A percentile compares a stretch with the other conserved stretches of the same genome.
Conservation (phyloP, 768 basidiomycete genomes). For the Naganishia randhawae region DNA sequence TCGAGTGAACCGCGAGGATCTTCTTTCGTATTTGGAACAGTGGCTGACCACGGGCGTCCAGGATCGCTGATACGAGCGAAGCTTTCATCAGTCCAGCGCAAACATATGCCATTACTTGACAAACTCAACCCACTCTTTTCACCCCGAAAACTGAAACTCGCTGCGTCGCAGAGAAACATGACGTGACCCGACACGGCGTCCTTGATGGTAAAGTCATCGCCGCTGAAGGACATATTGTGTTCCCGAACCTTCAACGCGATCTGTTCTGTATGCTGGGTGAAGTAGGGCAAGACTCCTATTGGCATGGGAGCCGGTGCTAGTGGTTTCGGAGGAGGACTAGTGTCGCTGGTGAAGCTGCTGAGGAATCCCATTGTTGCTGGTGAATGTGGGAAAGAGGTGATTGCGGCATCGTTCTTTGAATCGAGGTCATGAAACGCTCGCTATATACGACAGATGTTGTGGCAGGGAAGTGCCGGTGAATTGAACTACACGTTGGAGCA, state of each 20-base stretch:
- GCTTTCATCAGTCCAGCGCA: conserved; percentile 25
- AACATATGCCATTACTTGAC: background rate
- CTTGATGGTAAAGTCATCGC: conserved; percentile 48
- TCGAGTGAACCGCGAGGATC: conserved; percentile 39
- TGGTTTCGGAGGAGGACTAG: conserved; percentile 26
- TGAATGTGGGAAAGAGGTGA: background rate
- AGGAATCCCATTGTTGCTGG: conserved; percentile 39
- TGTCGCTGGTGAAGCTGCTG: conserved; percentile 19
- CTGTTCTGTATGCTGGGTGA: conserved; percentile 36
- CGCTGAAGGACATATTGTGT: conserved; percentile 44
- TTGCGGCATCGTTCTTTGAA: no score
- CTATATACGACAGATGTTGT: no score
- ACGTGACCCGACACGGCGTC: conserved; percentile 39
- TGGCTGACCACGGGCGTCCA: conserved; percentile 40
- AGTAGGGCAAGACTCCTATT: conserved; percentile 43
- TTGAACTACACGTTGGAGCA: no score
- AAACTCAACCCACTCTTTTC: conserved; percentile 40
- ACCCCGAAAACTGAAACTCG: conserved; percentile 41
- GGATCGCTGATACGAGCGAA: conserved; percentile 42
- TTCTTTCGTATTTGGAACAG: conserved; percentile 45
- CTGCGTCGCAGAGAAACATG: conserved; percentile 37
- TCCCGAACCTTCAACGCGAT: conserved; percentile 48
- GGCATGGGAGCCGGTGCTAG: conserved; percentile 42
- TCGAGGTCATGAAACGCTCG: no score
- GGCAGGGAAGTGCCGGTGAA: no score